Conservation (phyloP, 768 basidiomycete genomes). For the Rubroboletus satanas region DNA sequence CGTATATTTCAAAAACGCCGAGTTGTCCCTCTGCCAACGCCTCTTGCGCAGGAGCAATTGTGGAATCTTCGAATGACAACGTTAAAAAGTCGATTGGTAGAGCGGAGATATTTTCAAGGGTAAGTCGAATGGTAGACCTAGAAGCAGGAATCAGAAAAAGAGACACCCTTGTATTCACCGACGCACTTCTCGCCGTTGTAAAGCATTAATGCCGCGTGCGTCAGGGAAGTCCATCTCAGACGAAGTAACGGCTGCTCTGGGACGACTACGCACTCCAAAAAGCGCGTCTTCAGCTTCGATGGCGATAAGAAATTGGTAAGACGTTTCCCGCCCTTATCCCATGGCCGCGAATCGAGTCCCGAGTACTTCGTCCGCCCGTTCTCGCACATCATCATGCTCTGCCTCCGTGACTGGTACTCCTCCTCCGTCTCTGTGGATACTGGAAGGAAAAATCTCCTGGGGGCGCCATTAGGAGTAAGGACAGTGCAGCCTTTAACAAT, state of each 20-base stretch:
- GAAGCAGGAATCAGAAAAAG: constrained; percentile 3
- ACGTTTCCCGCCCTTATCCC: constrained; percentile 50
- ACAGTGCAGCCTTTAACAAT: constrained; percentile 74
- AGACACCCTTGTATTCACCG: not conserved
- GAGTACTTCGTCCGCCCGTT: constrained; percentile 65
- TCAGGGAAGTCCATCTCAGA: constrained; percentile 83
- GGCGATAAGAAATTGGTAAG: constrained; percentile 25
- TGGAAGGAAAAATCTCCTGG: constrained; percentile 74
- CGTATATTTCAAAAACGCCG: constrained; percentile 82
- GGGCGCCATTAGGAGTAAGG: constrained; percentile 67
- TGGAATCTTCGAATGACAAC: constrained; percentile 88
- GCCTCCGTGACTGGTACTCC: constrained; percentile 50
- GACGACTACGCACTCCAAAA: constrained; percentile 79
- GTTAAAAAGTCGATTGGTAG: constrained; percentile 83
- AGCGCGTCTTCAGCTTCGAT: constrained; percentile 38
- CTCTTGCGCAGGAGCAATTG: constrained; percentile 70
- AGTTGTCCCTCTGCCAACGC: constrained; percentile 77
- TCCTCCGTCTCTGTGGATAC: constrained; percentile 70
- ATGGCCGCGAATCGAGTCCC: constrained; percentile 69
- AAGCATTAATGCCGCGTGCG: constrained; percentile 91
- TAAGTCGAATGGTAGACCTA: constrained; percentile 81
- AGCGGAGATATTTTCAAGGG: constrained; percentile 84
- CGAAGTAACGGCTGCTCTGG: constrained; percentile 85
- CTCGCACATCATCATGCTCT: constrained; percentile 62
- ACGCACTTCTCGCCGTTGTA: constrained; percentile 90